Evolutionary conservation across 2,329 filamentous ascomycete genomes (phyloP), one percentile per base, ranked within the genome.

Genomic region (Parastagonospora avenae): DNA sequence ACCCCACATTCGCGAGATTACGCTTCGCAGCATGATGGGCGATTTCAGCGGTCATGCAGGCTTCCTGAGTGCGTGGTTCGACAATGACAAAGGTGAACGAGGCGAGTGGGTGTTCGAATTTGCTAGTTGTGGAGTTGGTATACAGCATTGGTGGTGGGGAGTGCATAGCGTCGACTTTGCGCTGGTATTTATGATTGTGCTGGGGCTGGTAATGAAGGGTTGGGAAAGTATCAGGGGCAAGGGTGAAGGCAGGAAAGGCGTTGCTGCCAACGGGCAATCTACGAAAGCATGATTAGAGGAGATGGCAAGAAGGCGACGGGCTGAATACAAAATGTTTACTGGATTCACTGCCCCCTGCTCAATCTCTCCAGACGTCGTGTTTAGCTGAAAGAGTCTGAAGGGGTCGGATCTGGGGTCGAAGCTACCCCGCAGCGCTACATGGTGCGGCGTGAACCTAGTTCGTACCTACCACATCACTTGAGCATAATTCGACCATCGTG

Each of bases 21-120:
- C 94, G 0, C 89, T 99, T 2, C 86, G 92, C 52, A 96, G 91
- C 73, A 97, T 99, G 92, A 99, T 99, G 94, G 94, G 94, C 48
- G 90, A 90, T 49, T 99, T 89, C 74, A 88, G 86, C n/a, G 94
- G 94, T 15, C 94, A 97, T 70, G 91, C 92, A 0, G 94, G 92
- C 0, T 79, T 99, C 36, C 75, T 99, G 35, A 94, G 89, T 55
- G 82, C 90, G 1, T 99, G 93, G 93, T 97, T 93, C 68, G 91
- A 97, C 71, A 74, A 83, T 48, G 78, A 81, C 2, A 73, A 75
- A 1, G 1, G 87, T 0, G 85, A 89, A 69, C 96, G 91, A 89
- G 82, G 82, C 58, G 85, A 89, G 70, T 99, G 94, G 94, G 82
- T 82, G 58, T 90, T 90, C 60, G 90, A 93, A 62, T 94, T 94